Conservation (phyloP, 352 stramenopile genomes). For the Pythium volutum region DNA sequence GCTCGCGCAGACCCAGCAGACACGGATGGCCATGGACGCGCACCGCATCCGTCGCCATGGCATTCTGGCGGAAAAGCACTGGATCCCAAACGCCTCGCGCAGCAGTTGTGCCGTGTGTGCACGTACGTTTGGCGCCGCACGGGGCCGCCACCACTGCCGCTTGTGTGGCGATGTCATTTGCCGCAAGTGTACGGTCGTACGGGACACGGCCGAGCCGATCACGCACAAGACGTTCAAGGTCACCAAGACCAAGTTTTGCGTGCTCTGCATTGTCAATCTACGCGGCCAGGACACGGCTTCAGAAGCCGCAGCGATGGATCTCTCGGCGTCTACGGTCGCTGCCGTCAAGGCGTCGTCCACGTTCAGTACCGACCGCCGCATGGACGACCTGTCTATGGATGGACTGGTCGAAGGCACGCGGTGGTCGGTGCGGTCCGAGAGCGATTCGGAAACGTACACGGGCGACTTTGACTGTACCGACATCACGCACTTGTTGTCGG, state of each 20-base stretch:
- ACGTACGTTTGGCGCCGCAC: constrained; percentile 52
- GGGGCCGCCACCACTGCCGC: constrained; percentile 70
- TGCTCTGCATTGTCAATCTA: constrained; percentile 51
- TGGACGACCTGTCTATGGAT: too few species aligned
- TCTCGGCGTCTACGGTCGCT: too few species aligned
- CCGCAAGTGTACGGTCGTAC: constrained; percentile 57
- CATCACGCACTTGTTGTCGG: constrained; percentile 31
- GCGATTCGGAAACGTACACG: not conserved
- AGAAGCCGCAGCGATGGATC: too few species aligned
- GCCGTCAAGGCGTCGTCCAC: constrained; percentile 19
- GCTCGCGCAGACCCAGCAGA: constrained; percentile 55
- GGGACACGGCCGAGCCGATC: constrained; percentile 37
- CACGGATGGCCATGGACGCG: constrained; percentile 56
- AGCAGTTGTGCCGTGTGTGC: constrained; percentile 55
- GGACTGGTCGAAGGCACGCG: not conserved
- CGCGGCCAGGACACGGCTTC: constrained; percentile 22
- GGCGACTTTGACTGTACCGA: too few species aligned
- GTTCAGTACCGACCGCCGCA: constrained; percentile 37
- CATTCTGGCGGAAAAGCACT: constrained; percentile 46
- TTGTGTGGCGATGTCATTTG: constrained; percentile 76
- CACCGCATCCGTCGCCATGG: constrained; percentile 53
- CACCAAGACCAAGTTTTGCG: constrained; percentile 59
- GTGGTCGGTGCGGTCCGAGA: not conserved
- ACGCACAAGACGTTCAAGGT: constrained; percentile 42
- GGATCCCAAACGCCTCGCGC: constrained; percentile 47